Percentiles rank a stretch among this genome's conserved stretches.
Evolutionary conservation across 2,329 filamentous ascomycete species (phyloP).

Genomic region (Eutypa lata): DNA sequence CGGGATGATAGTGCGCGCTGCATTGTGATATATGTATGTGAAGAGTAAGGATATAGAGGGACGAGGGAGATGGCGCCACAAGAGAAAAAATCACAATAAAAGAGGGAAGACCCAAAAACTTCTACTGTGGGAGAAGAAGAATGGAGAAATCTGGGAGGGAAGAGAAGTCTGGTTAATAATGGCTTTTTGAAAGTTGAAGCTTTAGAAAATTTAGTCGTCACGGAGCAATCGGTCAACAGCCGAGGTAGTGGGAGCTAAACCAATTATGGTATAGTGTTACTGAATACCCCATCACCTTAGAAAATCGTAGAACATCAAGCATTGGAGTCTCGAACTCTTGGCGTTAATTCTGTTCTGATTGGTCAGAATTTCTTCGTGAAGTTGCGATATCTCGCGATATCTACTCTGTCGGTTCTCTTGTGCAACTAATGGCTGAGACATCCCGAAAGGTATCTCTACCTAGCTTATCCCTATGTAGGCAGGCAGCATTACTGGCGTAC

Average conservation of each 20-base stretch:
- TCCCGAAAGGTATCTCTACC: too few species aligned
- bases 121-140: slow-evolving; percentile 21
- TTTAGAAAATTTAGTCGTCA: slow-evolving; percentile 32
- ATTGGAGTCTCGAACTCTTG: neutral
- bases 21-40: slow-evolving; percentile 59
- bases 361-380: neutral
- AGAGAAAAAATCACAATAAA: slow-evolving; percentile 11
- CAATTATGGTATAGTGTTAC: slow-evolving; percentile 25
- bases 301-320: slow-evolving; percentile 29
- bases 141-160: slow-evolving; percentile 6
- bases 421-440: too few species aligned
- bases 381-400: too few species aligned
- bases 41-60: slow-evolving; percentile 25
- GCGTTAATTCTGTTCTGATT: neutral
- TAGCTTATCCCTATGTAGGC: too few species aligned
- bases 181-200: slow-evolving; percentile 16
- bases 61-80: slow-evolving; percentile 20
- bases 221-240: slow-evolving; percentile 22
- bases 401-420: too few species aligned
- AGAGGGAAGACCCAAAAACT: neutral
- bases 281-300: slow-evolving; percentile 16
- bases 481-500: too few species aligned
- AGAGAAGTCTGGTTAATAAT: slow-evolving; percentile 9
- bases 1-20: slow-evolving; percentile 88
- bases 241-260: slow-evolving; percentile 28